A percentile compares a stretch with the other conserved stretches of the same genome.
Evolutionary conservation across 208 protist genomes (phyloP).

Genomic region (Porcisia deanei): DNA sequence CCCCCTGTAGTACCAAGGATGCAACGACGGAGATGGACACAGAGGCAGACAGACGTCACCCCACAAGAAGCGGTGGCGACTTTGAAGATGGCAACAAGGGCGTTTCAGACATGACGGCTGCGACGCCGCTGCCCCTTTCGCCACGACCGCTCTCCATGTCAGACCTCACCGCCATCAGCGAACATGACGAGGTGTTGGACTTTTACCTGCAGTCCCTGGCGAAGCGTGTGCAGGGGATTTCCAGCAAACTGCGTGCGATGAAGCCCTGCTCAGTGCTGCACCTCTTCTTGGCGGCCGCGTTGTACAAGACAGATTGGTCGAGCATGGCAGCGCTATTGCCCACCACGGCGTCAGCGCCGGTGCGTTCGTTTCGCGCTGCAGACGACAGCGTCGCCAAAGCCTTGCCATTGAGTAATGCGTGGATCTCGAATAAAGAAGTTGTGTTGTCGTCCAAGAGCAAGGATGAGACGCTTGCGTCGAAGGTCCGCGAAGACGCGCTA

Average conservation of each 20-base stretch:
- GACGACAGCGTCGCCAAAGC: not conserved
- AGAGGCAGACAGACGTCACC: not conserved
- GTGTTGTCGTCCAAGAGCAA: not conserved
- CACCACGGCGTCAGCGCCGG: not conserved
- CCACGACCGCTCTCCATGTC: conserved; percentile 24
- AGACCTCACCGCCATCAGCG: conserved; percentile 35
- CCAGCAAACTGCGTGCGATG: conserved; percentile 41
- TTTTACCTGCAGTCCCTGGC: conserved; percentile 26
- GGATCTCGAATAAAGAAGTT: conserved; percentile 20
- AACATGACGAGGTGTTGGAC: conserved; percentile 41
- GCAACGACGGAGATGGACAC: not conserved
- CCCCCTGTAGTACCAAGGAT: not conserved
- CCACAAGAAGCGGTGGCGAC: too few relatives aligned
- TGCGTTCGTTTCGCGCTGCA: not conserved
- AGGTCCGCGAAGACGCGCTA: conserved; percentile 11
- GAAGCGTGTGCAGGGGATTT: conserved; percentile 26
- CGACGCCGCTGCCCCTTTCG: too few relatives aligned
- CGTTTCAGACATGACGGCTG: too few relatives aligned
- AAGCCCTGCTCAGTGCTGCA: conserved; percentile 26
- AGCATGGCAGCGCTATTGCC: not conserved
- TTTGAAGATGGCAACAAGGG: too few relatives aligned
- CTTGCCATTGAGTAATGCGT: not conserved
- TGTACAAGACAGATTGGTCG: not conserved
- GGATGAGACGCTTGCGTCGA: not conserved
- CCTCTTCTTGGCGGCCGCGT: not conserved